Conservation (phyloP, 352 stramenopile species). For the Phytopythium aichiense region DNA sequence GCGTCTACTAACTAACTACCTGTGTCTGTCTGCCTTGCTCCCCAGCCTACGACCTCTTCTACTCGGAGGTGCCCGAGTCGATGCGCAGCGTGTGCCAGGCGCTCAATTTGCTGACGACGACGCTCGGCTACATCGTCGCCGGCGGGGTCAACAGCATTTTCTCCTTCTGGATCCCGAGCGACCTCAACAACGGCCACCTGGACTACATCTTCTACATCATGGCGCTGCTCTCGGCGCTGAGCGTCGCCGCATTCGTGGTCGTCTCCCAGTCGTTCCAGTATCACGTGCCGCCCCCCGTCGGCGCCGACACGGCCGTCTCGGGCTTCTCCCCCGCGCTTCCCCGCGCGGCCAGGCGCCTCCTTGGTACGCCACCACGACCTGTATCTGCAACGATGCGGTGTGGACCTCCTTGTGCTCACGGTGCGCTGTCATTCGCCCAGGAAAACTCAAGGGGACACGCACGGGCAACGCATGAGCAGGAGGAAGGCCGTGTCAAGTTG, state of each 20-base stretch:
- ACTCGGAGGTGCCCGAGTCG: slow-evolving; percentile 87
- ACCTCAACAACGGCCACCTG: slow-evolving; percentile 89
- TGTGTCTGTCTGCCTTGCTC: slow-evolving; percentile 3
- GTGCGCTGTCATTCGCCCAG: background rate
- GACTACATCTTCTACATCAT: slow-evolving; percentile 89
- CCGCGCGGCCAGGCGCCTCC: slow-evolving; percentile 38
- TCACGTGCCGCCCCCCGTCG: slow-evolving; percentile 45
- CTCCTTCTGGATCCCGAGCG: slow-evolving; percentile 87
- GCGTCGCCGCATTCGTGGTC: slow-evolving; percentile 52
- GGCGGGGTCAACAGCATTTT: slow-evolving; percentile 85
- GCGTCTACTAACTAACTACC: background rate
- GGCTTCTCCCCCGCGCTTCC: slow-evolving; percentile 63
- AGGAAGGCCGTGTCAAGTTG: no score
- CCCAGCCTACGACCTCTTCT: slow-evolving; percentile 88
- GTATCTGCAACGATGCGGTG: background rate
- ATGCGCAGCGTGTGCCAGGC: slow-evolving; percentile 91
- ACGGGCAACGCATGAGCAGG: background rate
- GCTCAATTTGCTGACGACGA: slow-evolving; percentile 88
- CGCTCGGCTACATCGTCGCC: slow-evolving; percentile 83
- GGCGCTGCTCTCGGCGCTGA: slow-evolving; percentile 60
- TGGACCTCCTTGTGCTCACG: background rate
- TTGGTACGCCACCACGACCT: background rate
- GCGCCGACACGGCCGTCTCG: slow-evolving; percentile 39
- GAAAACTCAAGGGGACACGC: slow-evolving; percentile 3
- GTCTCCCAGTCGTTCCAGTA: slow-evolving; percentile 84